Base-by-base conservation (phyloP, 2,329 filamentous ascomycete genomes). In the Raffaelea ambrosiae region DNA sequence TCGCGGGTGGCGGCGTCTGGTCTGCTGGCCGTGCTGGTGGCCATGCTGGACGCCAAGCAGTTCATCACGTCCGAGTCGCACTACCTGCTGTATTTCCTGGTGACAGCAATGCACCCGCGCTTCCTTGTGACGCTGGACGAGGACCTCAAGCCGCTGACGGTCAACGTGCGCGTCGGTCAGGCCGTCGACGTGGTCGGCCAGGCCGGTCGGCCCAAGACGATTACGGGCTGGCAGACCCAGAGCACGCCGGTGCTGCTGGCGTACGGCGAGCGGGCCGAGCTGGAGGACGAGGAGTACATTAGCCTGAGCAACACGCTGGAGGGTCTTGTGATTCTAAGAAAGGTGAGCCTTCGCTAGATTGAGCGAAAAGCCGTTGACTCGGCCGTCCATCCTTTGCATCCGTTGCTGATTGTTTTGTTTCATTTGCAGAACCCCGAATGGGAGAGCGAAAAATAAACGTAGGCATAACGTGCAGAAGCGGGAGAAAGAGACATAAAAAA, bases 161-260 rank as follows among this genome's bases (percentile, higher is more conserved):
- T 97, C 61, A 97, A 96, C 59, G 93, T 98, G 16, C 86, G 93
- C 29, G 91, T 98, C 40, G 93, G 93, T 66, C 94, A 98, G 70
- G 93, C 94, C 16, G 94, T 98, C 19, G 93, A 98, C 63, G 90
- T 98, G 39, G 93, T 98, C 38, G 94, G 93, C 45, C 93, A 97
- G 67, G 93, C 94, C 13, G 93, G 93, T 63, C 81, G 91, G 53
- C 93, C 93, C 57, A 97, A 98, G 83, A 98, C 93, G 2, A 98
- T 98, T 60, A 98, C 93, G 10, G 93, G 93, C 46, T 98, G 93
- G 93, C 93, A 98, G 70, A 98, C 93, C 55, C 93, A 98, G 74
- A 96, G 88, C 71, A 98, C 93, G n/a, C 93, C 93, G 1, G 93
- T 98, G 42, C 73, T 98, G 50, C 72, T 98, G 58, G 84, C 88